phyloP scores from a whole-genome alignment of 441 rosid species.

The Jatropha multifida region DNA sequence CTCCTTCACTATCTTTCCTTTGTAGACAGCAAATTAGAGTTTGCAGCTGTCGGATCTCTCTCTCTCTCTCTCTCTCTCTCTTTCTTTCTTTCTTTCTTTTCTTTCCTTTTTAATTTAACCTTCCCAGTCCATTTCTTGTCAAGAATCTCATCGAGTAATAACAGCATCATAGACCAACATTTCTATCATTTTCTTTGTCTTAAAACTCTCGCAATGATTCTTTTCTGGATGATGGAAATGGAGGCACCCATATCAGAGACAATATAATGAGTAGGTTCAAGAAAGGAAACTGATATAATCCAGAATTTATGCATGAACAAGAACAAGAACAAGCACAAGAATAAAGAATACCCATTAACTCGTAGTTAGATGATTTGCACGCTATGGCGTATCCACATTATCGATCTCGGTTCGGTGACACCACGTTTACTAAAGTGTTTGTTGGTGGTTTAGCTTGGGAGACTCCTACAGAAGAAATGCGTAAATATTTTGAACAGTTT shows the following conservation, averaged over 20 bases:
- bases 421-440: slow-evolving; percentile 82
- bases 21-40: slow-evolving; percentile 53
- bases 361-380: slow-evolving; percentile 16
- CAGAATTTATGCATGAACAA: slow-evolving; percentile 19
- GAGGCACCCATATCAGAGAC: slow-evolving; percentile 19
- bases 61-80: slow-evolving; percentile 13
- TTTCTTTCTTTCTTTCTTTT: slow-evolving; percentile 5
- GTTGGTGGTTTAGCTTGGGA: slow-evolving; percentile 98
- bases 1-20: slow-evolving; percentile 22
- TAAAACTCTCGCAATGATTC: slow-evolving; percentile 23
- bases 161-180: background rate
- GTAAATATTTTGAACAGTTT: slow-evolving; percentile 75
- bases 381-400: slow-evolving; percentile 58
- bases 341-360: background rate
- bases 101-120: slow-evolving; percentile 24
- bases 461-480: slow-evolving; percentile 86
- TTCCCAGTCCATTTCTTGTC: slow-evolving; percentile 8
- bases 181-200: slow-evolving; percentile 27
- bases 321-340: background rate
- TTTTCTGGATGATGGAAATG: slow-evolving; percentile 13
- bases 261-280: slow-evolving; percentile 19
- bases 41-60: slow-evolving; percentile 51
- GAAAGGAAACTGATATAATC: background rate
- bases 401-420: slow-evolving; percentile 94
- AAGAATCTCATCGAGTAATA: slow-evolving; percentile 10